Percentiles rank a stretch among this genome's conserved stretches.
Evolutionary conservation across 2,329 filamentous ascomycete genomes (phyloP).

Genomic region (Dactylellina drechsleri): DNA sequence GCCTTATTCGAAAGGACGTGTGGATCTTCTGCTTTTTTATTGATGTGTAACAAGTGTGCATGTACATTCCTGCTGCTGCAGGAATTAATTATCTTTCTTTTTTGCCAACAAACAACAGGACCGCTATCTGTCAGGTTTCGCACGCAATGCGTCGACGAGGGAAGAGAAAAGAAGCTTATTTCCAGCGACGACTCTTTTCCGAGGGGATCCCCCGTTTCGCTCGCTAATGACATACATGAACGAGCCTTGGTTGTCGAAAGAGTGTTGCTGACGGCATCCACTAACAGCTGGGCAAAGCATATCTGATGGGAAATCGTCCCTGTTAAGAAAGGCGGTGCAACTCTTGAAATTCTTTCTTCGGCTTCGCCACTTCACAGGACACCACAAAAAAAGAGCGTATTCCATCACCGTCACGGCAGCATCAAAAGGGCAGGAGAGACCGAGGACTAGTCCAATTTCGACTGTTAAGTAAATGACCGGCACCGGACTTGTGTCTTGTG

Average conservation of each 20-base stretch:
- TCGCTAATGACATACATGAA: slow-evolving; percentile 42
- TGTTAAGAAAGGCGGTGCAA: slow-evolving; percentile 46
- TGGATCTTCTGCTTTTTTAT: slow-evolving; percentile 35
- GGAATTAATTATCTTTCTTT: slow-evolving; percentile 24
- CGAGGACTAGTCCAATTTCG: slow-evolving; percentile 52
- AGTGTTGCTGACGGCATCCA: slow-evolving; percentile 22
- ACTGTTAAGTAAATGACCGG: slow-evolving; percentile 51
- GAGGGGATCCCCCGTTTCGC: slow-evolving; percentile 1
- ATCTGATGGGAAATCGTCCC: slow-evolving; percentile 36
- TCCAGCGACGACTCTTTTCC: not conserved
- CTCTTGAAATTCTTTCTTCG: slow-evolving; percentile 19
- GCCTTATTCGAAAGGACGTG: slow-evolving; percentile 41
- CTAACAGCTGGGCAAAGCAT: slow-evolving; percentile 22
- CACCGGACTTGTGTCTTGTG: slow-evolving; percentile 52
- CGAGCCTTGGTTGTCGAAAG: slow-evolving; percentile 11
- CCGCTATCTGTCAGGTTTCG: slow-evolving; percentile 35
- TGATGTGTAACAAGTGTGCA: slow-evolving; percentile 55
- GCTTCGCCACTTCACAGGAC: slow-evolving; percentile 51
- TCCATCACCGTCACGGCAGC: slow-evolving; percentile 37
- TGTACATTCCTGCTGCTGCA: slow-evolving; percentile 53
- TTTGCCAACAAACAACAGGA: slow-evolving; percentile 48
- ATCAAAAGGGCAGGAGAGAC: slow-evolving; percentile 52
- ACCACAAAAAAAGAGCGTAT: not conserved
- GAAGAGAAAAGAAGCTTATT: slow-evolving; percentile 43
- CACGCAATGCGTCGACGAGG: slow-evolving; percentile 27